Evolutionary conservation across 108 stramenopile species (phyloP).

Genomic region (Cyclotella baltica): DNA sequence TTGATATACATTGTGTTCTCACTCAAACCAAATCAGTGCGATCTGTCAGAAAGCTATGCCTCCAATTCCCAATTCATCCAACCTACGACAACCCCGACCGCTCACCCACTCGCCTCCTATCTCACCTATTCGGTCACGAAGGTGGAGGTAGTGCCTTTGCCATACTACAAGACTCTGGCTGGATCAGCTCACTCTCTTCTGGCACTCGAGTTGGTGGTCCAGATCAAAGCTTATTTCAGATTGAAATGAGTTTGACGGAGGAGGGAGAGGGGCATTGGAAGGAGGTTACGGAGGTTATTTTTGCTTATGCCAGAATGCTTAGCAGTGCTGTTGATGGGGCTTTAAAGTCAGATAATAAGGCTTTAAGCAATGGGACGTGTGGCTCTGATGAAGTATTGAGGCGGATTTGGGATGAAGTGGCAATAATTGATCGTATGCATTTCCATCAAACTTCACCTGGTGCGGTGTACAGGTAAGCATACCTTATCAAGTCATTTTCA

Average conservation of each 20-base stretch:
- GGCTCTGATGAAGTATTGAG: slow-evolving; percentile 4
- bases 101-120: slow-evolving; percentile 63
- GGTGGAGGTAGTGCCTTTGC: slow-evolving; percentile 76
- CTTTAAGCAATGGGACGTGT: slow-evolving; percentile 7
- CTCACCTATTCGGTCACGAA: slow-evolving; percentile 87
- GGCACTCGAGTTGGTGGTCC: slow-evolving; percentile 68
- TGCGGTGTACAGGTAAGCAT: slow-evolving; percentile 53
- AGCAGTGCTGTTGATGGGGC: slow-evolving; percentile 41
- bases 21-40: slow-evolving; percentile 23
- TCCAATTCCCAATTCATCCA: slow-evolving; percentile 80
- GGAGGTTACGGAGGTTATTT: slow-evolving; percentile 65
- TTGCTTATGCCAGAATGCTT: slow-evolving; percentile 74
- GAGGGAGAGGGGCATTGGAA: slow-evolving; percentile 81
- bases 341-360: slow-evolving; percentile 10
- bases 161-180: slow-evolving; percentile 69
- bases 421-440: slow-evolving; percentile 58
- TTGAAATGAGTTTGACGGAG: slow-evolving; percentile 75
- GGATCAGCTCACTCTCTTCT: slow-evolving; percentile 63
- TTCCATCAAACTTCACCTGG: slow-evolving; percentile 84
- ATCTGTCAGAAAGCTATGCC: slow-evolving; percentile 64
- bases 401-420: slow-evolving; percentile 61
- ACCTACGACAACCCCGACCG: slow-evolving; percentile 53
- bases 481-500: not conserved
- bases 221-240: slow-evolving; percentile 77
- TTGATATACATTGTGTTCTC: not conserved